Evolutionary conservation across 2,329 filamentous ascomycete genomes (phyloP).

Genomic region (Alternaria solani): DNA sequence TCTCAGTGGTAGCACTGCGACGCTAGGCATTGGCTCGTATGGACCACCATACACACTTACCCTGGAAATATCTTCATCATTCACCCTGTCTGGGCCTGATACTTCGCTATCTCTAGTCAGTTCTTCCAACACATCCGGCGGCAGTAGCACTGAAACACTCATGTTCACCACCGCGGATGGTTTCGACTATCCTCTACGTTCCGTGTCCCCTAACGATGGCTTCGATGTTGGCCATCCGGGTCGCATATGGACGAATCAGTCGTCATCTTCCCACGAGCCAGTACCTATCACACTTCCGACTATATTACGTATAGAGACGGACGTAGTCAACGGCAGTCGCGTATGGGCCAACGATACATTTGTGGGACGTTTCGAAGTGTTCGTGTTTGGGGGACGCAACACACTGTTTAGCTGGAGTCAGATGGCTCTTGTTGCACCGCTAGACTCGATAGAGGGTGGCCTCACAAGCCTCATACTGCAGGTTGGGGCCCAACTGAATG

Average conservation of each 20-base stretch:
- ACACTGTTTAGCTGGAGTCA: conserved; percentile 63
- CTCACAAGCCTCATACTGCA: conserved; percentile 27
- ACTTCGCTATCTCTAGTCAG: conserved; percentile 50
- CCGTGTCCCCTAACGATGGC: conserved; percentile 54
- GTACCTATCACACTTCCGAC: conserved; percentile 49
- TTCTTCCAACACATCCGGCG: conserved; percentile 22
- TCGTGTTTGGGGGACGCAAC: conserved; percentile 63
- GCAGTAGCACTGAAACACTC: conserved; percentile 41
- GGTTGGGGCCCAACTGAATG: not conserved
- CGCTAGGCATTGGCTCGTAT: conserved; percentile 52
- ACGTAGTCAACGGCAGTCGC: conserved; percentile 57
- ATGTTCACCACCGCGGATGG: conserved; percentile 53
- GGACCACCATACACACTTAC: conserved; percentile 58
- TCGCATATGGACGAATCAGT: conserved; percentile 62
- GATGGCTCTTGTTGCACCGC: conserved; percentile 64
- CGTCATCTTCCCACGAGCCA: conserved; percentile 56
- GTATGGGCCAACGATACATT: conserved; percentile 60
- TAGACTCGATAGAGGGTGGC: conserved; percentile 49
- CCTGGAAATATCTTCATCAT: conserved; percentile 52
- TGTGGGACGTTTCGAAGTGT: conserved; percentile 62
- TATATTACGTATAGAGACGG: conserved; percentile 55
- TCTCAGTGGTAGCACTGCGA: conserved; percentile 10
- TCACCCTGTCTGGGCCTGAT: conserved; percentile 56
- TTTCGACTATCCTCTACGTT: conserved; percentile 59
- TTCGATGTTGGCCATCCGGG: conserved; percentile 59